A percentile compares a stretch with the other conserved stretches of the same genome.
These are phyloP conservation scores for Copromyces sp. DNA, from an alignment of 495 filamentous ascomycete genomes.

Conservation along the genomic window DNA sequence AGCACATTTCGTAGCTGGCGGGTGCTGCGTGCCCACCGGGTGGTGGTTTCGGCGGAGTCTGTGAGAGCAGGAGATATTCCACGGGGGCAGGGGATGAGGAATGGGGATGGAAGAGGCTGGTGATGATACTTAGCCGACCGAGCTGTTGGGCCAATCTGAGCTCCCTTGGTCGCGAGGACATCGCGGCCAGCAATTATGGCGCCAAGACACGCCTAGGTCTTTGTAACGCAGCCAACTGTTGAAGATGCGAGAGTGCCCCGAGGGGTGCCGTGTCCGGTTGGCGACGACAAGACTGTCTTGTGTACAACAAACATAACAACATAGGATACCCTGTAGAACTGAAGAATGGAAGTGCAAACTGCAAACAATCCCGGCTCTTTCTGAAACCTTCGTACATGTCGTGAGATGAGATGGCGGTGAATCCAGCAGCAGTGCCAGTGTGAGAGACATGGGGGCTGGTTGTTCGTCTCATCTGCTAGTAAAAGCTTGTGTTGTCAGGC, in stretches of 20 bases:
- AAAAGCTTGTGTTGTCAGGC: not conserved
- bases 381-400: not conserved
- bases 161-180: not conserved
- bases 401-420: not conserved
- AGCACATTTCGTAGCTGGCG: not conserved
- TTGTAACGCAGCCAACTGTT: not conserved
- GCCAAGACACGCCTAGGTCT: not conserved
- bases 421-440: not conserved
- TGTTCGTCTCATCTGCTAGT: not conserved
- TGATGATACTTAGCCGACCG: not conserved
- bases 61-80: not conserved
- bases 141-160: not conserved
- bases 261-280: not conserved
- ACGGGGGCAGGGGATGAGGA: not conserved
- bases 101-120: not conserved
- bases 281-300: not conserved
- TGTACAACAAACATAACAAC: not conserved
- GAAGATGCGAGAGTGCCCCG: not conserved
- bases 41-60: not conserved
- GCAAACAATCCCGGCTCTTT: not conserved
- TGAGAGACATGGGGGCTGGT: not conserved
- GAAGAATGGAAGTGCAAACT: not conserved
- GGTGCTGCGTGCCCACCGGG: not conserved
- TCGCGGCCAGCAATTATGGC: not conserved
- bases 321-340: not conserved